These are phyloP conservation scores for Myxozyma monticola DNA, from an alignment of 805 yeast species.

Conservation along the genomic window DNA sequence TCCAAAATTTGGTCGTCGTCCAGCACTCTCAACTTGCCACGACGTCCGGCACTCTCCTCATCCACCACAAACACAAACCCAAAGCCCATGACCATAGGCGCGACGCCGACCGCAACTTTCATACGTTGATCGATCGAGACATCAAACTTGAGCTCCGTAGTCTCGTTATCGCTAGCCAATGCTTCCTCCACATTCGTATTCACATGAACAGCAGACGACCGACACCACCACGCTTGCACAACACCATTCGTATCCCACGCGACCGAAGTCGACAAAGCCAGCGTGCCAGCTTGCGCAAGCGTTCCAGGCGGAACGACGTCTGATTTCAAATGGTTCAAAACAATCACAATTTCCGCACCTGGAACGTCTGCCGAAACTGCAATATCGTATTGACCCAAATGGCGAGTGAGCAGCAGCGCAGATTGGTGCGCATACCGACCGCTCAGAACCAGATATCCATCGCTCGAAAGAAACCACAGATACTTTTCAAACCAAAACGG, in stretches of 20 bases:
- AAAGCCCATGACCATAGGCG: slow-evolving; percentile 87
- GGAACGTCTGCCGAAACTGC: slow-evolving; percentile 74
- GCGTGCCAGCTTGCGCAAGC: slow-evolving; percentile 83
- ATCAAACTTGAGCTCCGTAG: slow-evolving; percentile 55
- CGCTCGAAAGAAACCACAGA: slow-evolving; percentile 90
- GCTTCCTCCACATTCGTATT: slow-evolving; percentile 23
- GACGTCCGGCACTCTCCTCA: slow-evolving; percentile 48
- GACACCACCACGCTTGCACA: slow-evolving; percentile 62
- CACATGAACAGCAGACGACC: slow-evolving; percentile 14
- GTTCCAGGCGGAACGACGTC: slow-evolving; percentile 74
- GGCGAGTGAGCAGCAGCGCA: slow-evolving; percentile 76
- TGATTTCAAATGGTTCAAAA: slow-evolving; percentile 75
- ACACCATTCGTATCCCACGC: slow-evolving; percentile 90
- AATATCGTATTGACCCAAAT: slow-evolving; percentile 70
- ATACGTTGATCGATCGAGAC: slow-evolving; percentile 28
- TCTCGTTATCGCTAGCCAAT: not conserved
- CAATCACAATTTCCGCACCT: slow-evolving; percentile 71
- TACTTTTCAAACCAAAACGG: slow-evolving; percentile 93
- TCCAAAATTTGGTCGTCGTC: slow-evolving; percentile 1
- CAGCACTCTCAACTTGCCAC: slow-evolving; percentile 32
- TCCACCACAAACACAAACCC: slow-evolving; percentile 76
- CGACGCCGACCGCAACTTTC: slow-evolving; percentile 15
- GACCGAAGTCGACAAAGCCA: slow-evolving; percentile 73
- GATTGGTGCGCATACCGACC: slow-evolving; percentile 81
- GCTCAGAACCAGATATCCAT: slow-evolving; percentile 80